Evolutionary conservation across 129 eudicot species (phyloP), one percentile per base, ranked within the genome.

Genomic region (Apium graveolens): DNA sequence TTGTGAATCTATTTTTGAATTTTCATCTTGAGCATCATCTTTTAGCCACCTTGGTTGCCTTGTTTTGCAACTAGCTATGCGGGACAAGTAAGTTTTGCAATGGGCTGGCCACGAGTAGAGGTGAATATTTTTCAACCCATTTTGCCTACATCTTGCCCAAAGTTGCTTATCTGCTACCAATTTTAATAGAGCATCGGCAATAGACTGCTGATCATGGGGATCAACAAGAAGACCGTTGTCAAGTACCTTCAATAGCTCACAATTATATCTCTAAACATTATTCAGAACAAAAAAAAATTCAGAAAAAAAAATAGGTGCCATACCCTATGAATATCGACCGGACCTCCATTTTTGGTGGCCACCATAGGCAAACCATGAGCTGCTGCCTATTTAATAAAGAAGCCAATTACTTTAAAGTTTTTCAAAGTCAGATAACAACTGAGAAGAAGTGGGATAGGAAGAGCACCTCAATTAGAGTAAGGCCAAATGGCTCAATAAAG

Each of bases 271-370:
- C 55, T 10, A 43, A 16, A 42, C 76, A 38, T 72, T 20, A 6
- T 53, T 20, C 62, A 7, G 62, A 53, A 53, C 27, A 53, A 5
- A 20, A 20, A 20, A 0, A 53, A 53, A 20, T 53, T 20, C 6
- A 11, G 7, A 48, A 7, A 41, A 12, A 8, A 44, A 12, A 43
- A 26, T n/a, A 8, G 72, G 39, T 92, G 16, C 3, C 48, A 44
- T 44, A 96, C 99, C 79, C 95, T 85, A 65, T 90, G 99, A 82
- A 96, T 96, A 73, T 96, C 99, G 45, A 96, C 99, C 79, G 99
- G 99, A 55, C 99, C 99, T 77, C 99, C 99, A 78, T 96, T 96
- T 85, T 90, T 92, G 1, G 99, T 96, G 79, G 99, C 99, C 68
- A 92, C 99, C 83, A 90, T 96, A 7, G 99, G 99, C 80, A 96